Evolutionary conservation across 345 rosid species (phyloP).

Genomic region (Carallia brachiata): DNA sequence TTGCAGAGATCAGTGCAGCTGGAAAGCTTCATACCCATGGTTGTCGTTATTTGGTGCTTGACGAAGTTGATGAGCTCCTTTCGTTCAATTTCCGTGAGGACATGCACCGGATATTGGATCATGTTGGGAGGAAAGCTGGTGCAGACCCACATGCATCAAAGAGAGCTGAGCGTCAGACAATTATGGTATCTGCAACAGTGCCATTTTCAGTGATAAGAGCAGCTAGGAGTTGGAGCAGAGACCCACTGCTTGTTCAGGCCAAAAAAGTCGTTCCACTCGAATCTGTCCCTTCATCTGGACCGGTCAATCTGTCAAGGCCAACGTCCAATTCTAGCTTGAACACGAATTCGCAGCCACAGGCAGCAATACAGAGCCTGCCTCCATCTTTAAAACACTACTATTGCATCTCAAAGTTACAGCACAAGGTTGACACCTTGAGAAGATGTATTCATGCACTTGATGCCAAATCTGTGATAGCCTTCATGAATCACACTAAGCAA

Average conservation of each 20-base stretch:
- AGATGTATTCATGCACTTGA: constrained; percentile 87
- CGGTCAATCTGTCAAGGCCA: constrained; percentile 41
- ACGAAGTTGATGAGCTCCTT: constrained; percentile 88
- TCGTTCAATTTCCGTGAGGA: constrained; percentile 88
- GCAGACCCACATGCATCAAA: constrained; percentile 36
- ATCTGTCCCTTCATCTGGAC: constrained; percentile 43
- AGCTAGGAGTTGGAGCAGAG: constrained; percentile 82
- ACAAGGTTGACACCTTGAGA: constrained; percentile 81
- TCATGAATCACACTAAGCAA: constrained; percentile 88
- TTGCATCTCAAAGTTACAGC: constrained; percentile 72
- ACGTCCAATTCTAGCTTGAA: constrained; percentile 36
- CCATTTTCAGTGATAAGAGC: constrained; percentile 89
- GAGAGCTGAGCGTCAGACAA: constrained; percentile 56
- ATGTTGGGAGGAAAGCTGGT: constrained; percentile 74
- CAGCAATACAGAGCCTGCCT: constrained; percentile 71
- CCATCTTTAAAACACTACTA: constrained; percentile 79
- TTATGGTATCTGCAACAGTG: constrained; percentile 90
- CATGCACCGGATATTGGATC: constrained; percentile 83
- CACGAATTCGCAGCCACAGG: constrained; percentile 42
- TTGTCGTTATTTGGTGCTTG: constrained; percentile 83
- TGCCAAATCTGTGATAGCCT: constrained; percentile 76
- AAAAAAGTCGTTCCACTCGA: constrained; percentile 62
- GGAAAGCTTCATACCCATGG: constrained; percentile 91
- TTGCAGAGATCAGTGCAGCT: constrained; percentile 90
- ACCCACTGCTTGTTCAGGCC: constrained; percentile 84